Evolutionary conservation across 1,139 yeast species (phyloP).

Genomic region (Kodamaea alishanica): DNA sequence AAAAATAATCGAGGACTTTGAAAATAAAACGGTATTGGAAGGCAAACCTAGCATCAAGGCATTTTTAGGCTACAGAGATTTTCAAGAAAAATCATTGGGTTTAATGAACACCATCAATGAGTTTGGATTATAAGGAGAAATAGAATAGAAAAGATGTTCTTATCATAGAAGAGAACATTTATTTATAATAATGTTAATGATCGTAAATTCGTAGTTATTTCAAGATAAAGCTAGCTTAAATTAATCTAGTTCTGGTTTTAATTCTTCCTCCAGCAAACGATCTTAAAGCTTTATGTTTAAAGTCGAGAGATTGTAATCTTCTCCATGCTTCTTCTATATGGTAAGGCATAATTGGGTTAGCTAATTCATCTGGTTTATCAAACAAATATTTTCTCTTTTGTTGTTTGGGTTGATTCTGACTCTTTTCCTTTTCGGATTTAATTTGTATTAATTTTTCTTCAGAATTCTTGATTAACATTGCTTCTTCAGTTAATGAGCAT

Average conservation of each 20-base stretch:
- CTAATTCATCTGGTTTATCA: constrained; percentile 87
- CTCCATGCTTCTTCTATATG: constrained; percentile 95
- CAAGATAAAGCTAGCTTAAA: constrained; percentile 15
- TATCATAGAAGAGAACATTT: no score
- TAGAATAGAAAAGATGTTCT: background rate
- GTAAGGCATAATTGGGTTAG: constrained; percentile 74
- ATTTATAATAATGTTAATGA: no score
- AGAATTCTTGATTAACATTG: constrained; percentile 70
- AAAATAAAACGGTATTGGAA: constrained; percentile 15
- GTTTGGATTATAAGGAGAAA: background rate
- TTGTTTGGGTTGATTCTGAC: constrained; percentile 18
- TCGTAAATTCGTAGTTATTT: no score
- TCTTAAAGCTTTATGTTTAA: constrained; percentile 62
- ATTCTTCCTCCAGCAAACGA: constrained; percentile 73
- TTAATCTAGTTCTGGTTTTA: constrained; percentile 40
- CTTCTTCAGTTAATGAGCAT: constrained; percentile 89
- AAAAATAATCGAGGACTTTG: constrained; percentile 23
- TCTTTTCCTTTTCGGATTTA: constrained; percentile 30
- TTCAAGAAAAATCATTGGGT: constrained; percentile 21
- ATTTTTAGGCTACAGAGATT: constrained; percentile 36
- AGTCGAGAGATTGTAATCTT: constrained; percentile 61
- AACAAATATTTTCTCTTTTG: constrained; percentile 60
- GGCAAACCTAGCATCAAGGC: constrained; percentile 25
- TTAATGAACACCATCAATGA: constrained; percentile 8
- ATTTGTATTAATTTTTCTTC: constrained; percentile 50